Evolutionary conservation across 805 yeast species (phyloP).

Genomic region (Starmerella roubikii): DNA sequence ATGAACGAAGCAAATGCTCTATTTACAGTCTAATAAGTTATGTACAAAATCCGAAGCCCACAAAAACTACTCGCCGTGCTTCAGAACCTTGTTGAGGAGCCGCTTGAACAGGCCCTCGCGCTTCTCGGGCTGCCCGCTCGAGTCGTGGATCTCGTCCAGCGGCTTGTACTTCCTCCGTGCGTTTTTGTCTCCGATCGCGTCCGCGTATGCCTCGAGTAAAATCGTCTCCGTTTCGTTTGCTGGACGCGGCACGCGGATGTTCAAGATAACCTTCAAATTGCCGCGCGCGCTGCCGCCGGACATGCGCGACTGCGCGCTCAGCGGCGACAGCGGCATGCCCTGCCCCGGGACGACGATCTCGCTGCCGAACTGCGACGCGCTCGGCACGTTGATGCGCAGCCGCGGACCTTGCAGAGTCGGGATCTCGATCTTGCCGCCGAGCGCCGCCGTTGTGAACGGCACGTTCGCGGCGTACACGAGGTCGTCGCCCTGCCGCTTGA

Average conservation of each 20-base stretch:
- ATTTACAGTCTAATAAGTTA: too few relatives aligned
- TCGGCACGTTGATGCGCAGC: conserved; percentile 63
- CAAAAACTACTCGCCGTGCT: conserved; percentile 16
- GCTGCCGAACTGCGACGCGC: conserved; percentile 72
- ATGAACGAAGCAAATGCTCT: too few relatives aligned
- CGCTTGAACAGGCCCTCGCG: conserved; percentile 26
- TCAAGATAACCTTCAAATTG: conserved; percentile 59
- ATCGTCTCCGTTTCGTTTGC: conserved; percentile 75
- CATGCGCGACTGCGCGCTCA: conserved; percentile 7
- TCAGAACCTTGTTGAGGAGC: conserved; percentile 24
- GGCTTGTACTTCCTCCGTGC: conserved; percentile 53
- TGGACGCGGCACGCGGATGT: conserved; percentile 61
- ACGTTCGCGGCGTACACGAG: conserved; percentile 53
- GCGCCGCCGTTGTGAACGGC: conserved; percentile 89
- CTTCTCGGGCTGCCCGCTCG: background rate
- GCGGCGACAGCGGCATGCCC: conserved; percentile 54
- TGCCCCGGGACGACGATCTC: conserved; percentile 63
- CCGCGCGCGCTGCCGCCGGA: conserved; percentile 47
- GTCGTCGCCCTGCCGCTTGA: conserved; percentile 53
- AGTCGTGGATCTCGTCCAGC: conserved; percentile 18
- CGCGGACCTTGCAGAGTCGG: conserved; percentile 70
- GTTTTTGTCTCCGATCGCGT: conserved; percentile 62
- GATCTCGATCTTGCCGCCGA: conserved; percentile 83
- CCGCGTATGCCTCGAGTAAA: conserved; percentile 86
- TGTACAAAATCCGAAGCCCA: too few relatives aligned